Conservation (phyloP, 176 grass and related monocot genomes). For the Hordeum marinum region DNA sequence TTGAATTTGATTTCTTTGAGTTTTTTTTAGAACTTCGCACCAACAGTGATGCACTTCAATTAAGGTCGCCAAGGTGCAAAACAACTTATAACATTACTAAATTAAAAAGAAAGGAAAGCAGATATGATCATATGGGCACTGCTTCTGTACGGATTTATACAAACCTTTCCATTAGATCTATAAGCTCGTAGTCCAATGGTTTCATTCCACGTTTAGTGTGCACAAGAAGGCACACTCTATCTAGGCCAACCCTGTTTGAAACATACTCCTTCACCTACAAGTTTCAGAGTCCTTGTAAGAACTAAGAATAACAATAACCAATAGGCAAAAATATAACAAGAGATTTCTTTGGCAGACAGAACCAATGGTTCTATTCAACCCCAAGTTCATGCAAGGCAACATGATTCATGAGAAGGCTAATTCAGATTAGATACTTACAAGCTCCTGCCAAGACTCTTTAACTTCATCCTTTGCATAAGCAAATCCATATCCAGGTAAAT, state of each 20-base stretch:
- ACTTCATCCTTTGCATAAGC: slow-evolving; percentile 99
- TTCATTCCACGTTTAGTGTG: slow-evolving; percentile 99
- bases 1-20: neutral
- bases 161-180: slow-evolving; percentile 91
- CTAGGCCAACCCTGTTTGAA: slow-evolving; percentile 77
- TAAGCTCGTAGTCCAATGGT: slow-evolving; percentile 80
- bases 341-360: neutral
- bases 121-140: neutral
- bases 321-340: neutral
- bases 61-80: neutral
- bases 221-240: slow-evolving; percentile 88
- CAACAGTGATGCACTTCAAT: neutral
- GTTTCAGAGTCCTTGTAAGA: slow-evolving; percentile 7
- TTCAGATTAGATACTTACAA: slow-evolving; percentile 59
- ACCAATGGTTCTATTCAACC: neutral
- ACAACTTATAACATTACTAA: neutral
- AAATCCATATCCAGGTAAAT: slow-evolving; percentile 98
- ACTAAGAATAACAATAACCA: slow-evolving; percentile 7
- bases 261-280: slow-evolving; percentile 94
- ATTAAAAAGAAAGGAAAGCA: neutral
- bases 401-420: neutral
- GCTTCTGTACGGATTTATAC: neutral
- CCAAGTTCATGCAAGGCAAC: neutral
- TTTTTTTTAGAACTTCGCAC: neutral
- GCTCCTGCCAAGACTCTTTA: slow-evolving; percentile 92